These are phyloP conservation scores for Daldinia bambusicola DNA, from an alignment of 495 filamentous ascomycete species.

Conservation along the genomic window DNA sequence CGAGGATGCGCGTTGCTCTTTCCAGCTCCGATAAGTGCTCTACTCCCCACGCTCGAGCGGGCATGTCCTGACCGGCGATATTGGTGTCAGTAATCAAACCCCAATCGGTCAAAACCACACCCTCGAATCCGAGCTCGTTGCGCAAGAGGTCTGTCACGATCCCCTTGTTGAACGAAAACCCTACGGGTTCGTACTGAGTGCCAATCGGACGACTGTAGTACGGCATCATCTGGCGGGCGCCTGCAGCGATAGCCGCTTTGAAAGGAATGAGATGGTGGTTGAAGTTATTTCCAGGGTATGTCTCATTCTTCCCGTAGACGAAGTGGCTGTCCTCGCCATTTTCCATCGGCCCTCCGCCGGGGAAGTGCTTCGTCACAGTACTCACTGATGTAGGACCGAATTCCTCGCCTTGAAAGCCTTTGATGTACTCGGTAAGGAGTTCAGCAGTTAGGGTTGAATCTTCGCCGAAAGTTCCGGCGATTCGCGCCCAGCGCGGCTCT, in stretches of 20 bases:
- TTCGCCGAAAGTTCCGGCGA: constrained; percentile 48
- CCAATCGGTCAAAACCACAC: constrained; percentile 53
- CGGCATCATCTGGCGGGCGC: constrained; percentile 52
- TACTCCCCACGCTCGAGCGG: constrained; percentile 43
- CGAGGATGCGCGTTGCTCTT: constrained; percentile 42
- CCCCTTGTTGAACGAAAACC: constrained; percentile 44
- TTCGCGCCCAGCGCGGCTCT: constrained; percentile 53
- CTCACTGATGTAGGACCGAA: constrained; percentile 41
- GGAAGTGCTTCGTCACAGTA: constrained; percentile 55
- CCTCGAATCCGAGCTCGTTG: constrained; percentile 52
- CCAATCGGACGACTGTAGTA: constrained; percentile 45
- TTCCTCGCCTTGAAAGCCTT: constrained; percentile 41
- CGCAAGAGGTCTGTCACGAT: constrained; percentile 52
- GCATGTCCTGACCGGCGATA: constrained; percentile 34
- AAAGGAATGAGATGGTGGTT: constrained; percentile 48
- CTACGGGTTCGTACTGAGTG: constrained; percentile 44
- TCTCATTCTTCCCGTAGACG: constrained; percentile 50
- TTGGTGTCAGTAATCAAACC: constrained; percentile 45
- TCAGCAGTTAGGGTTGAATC: constrained; percentile 46
- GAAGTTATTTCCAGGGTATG: constrained; percentile 50
- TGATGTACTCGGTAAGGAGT: constrained; percentile 41
- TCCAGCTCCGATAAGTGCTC: constrained; percentile 41
- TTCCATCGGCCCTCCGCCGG: constrained; percentile 50
- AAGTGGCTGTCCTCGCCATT: constrained; percentile 55
- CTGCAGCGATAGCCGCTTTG: constrained; percentile 48